phyloP scores from a whole-genome alignment of 169 alveolate genomes.

The Eimeria sp. region DNA sequence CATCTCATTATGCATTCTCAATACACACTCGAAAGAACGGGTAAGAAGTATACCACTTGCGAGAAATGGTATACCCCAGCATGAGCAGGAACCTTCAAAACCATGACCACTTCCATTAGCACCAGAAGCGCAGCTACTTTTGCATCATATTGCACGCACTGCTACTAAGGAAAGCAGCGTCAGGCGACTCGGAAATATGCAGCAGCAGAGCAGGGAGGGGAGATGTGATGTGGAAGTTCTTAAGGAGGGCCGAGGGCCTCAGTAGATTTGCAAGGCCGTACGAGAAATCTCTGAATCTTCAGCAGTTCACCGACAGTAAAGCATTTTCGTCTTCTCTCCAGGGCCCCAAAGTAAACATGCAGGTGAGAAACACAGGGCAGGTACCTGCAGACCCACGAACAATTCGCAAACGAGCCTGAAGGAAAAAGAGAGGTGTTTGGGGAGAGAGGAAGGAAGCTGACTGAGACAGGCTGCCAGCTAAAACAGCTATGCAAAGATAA shows the following conservation, averaged over 20 bases:
- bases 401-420: not conserved
- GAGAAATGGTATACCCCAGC: not conserved
- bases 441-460: not conserved
- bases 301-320: slow-evolving; percentile 18
- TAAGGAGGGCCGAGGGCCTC: not conserved
- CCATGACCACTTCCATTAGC: not conserved
- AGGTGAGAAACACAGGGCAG: slow-evolving; percentile 16
- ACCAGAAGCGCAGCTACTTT: not conserved
- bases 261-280: not conserved
- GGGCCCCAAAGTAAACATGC: not conserved
- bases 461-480: not conserved
- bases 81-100: not conserved
- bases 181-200: not conserved
- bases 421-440: not conserved
- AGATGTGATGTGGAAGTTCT: not conserved
- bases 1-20: not conserved
- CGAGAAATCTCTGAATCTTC: slow-evolving; percentile 42
- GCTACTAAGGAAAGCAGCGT: not conserved
- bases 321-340: slow-evolving; percentile 44
- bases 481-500: not conserved
- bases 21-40: not conserved
- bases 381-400: slow-evolving; percentile 11
- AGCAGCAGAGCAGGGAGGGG: not conserved
- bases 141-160: not conserved
- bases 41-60: not conserved